A percentile compares a stretch with the other conserved stretches of the same genome.
These are phyloP conservation scores for Trichoderma asperelloides DNA, from an alignment of 495 filamentous ascomycete species.

Conservation along the genomic window DNA sequence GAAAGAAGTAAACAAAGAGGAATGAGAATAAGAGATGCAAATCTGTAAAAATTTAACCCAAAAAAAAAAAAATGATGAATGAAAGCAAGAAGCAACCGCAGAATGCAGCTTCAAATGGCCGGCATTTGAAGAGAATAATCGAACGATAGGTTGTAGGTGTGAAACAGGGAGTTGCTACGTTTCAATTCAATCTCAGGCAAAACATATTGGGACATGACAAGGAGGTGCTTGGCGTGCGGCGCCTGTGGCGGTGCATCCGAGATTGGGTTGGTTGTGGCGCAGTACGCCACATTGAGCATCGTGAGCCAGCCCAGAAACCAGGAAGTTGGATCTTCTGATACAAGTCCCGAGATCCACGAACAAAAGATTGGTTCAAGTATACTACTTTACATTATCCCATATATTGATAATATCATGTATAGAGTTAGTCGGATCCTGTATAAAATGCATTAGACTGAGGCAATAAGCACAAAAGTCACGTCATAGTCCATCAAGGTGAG, in stretches of 20 bases:
- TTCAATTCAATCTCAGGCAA: neutral
- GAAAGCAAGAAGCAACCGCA: neutral
- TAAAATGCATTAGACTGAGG: neutral
- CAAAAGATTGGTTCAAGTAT: no score
- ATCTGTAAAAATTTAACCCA: no score
- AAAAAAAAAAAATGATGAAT: neutral
- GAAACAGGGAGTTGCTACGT: neutral
- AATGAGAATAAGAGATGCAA: neutral
- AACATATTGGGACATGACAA: neutral
- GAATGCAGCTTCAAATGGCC: conserved; percentile 8
- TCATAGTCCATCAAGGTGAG: neutral
- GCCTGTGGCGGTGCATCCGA: neutral
- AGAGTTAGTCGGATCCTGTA: neutral
- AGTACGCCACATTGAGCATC: neutral
- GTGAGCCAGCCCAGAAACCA: neutral
- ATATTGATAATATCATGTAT: neutral
- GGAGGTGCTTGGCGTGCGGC: neutral
- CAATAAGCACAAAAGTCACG: neutral
- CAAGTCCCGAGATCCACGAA: neutral
- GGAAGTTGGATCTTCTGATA: neutral
- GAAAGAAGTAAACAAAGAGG: neutral
- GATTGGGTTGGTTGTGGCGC: neutral
- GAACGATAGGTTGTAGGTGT: neutral
- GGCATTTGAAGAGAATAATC: conserved; percentile 4
- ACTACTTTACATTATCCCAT: no score